These are phyloP conservation scores for Elsinoe batatas DNA, from an alignment of 2,329 filamentous ascomycete species.

Conservation along the genomic window DNA sequence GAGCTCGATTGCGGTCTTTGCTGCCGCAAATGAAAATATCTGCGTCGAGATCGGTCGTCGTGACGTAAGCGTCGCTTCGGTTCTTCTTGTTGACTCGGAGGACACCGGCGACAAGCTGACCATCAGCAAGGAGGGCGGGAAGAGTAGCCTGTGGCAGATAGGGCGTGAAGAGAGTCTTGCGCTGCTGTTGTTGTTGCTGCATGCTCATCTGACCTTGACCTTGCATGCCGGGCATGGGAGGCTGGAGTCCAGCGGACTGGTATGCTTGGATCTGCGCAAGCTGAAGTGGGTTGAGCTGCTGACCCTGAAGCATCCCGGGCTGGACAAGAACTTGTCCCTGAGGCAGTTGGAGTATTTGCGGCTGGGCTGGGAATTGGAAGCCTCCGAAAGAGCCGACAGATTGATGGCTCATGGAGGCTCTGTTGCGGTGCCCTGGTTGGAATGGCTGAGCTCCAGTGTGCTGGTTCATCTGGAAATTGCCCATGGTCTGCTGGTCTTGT, in stretches of 20 bases:
- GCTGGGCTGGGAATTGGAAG: conserved; percentile 83
- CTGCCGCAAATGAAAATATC: conserved; percentile 99
- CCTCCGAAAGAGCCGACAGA: conserved; percentile 74
- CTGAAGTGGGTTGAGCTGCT: conserved; percentile 80
- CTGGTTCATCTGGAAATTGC: conserved; percentile 60
- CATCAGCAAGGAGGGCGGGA: conserved; percentile 79
- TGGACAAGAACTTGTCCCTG: conserved; percentile 71
- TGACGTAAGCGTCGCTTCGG: conserved; percentile 94
- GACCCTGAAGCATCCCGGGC: conserved; percentile 71
- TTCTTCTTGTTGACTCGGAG: conserved; percentile 99
- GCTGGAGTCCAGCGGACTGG: conserved; percentile 68
- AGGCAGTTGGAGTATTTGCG: conserved; percentile 76
- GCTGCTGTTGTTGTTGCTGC: conserved; percentile 76
- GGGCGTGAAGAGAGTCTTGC: conserved; percentile 96
- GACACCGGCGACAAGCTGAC: conserved; percentile 90
- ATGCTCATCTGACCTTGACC: conserved; percentile 61
- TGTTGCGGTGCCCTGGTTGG: conserved; percentile 82
- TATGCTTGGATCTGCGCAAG: conserved; percentile 84
- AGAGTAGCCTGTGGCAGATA: conserved; percentile 92
- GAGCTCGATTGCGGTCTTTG: conserved; percentile 93
- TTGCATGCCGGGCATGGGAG: conserved; percentile 54
- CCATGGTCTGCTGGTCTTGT: conserved; percentile 40
- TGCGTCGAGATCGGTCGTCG: conserved; percentile 85
- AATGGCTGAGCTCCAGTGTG: conserved; percentile 63
- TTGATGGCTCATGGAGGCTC: conserved; percentile 69